These are phyloP conservation scores for Solanum bukasovii DNA, from an alignment of 257 asterid species.

Conservation along the genomic window DNA sequence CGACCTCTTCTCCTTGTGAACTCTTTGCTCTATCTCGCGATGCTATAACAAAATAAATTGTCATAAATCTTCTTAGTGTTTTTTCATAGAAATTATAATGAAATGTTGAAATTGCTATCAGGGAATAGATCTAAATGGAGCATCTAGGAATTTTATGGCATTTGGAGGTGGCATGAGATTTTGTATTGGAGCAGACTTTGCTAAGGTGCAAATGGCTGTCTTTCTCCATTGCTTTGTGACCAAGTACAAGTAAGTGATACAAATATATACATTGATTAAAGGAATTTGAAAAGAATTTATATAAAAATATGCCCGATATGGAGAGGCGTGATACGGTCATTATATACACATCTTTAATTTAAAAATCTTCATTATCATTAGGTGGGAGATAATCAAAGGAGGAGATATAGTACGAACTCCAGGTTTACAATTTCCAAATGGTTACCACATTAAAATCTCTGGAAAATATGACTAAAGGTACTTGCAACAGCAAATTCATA, in stretches of 20 bases:
- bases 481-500: not conserved
- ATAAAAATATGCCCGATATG: too few species aligned
- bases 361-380: not conserved
- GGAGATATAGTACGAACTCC: slow-evolving; percentile 75
- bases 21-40: not conserved
- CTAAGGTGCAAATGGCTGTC: slow-evolving; percentile 81
- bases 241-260: slow-evolving; percentile 57
- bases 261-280: too few species aligned
- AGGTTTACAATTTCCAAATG: slow-evolving; percentile 80
- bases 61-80: too few species aligned
- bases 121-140: slow-evolving; percentile 58
- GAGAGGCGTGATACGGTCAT: not conserved
- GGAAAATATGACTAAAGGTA: slow-evolving; percentile 9
- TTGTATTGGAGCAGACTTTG: slow-evolving; percentile 85
- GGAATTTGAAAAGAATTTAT: too few species aligned
- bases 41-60: too few species aligned
- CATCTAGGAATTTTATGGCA: slow-evolving; percentile 85
- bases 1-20: too few species aligned
- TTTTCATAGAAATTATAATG: too few species aligned
- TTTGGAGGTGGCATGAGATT: slow-evolving; percentile 90
- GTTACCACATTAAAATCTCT: slow-evolving; percentile 39
- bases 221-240: slow-evolving; percentile 69
- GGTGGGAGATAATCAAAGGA: slow-evolving; percentile 34
- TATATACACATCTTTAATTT: too few species aligned
- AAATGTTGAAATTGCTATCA: not conserved